Base-by-base conservation (phyloP, 2,329 filamentous ascomycete genomes). In the Pseudogymnoascus sp. region DNA sequence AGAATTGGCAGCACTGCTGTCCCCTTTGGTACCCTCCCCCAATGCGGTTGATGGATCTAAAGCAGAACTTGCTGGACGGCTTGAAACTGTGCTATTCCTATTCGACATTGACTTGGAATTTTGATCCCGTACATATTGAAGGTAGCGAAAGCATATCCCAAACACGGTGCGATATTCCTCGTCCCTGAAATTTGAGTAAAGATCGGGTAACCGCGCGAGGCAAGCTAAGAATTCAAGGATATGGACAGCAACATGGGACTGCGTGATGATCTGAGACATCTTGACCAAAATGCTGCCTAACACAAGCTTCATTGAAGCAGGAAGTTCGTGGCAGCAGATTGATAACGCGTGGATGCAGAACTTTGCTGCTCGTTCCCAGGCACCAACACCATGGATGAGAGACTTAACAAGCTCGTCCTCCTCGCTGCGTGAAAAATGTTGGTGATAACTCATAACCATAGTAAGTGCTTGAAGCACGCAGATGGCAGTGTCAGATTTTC, bases 211-310 rank as follows among this genome's bases (percentile, higher is more conserved):
- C 37, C 93, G 88, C 62, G 93, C 92, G 28, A 99, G 82, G 61
- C 92, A 89, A 8, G 91, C 90, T n/a, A 99, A 80, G 72, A 99
- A 98, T 73, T 99, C 95, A 61, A 99, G 81, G 66, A 99, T 96
- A 73, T 99, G 95, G 66, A 97, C 89, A 8, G 93, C 92, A 37
- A 97, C 89, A 64, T 93, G 86, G 6, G 92, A 88, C 71, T 96
- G 93, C 0, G 95, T 98, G 71, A 99, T 96, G 71, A 97, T 96
- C 70, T 93, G 91, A 1, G 93, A 89, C 90, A 99, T 96, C 73
- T 92, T 93, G 71, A 93, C 90, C 63, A 99, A 81, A 69, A 98
- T 91, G 54, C 87, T 89, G 54, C 93, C 90, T 66, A 98, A 81
- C 19, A 87, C 89, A 73, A 93, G 96, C 73, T 89, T 91, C 62